Conservation (phyloP, 768 basidiomycete species). For the Lyophyllum shimeji region DNA sequence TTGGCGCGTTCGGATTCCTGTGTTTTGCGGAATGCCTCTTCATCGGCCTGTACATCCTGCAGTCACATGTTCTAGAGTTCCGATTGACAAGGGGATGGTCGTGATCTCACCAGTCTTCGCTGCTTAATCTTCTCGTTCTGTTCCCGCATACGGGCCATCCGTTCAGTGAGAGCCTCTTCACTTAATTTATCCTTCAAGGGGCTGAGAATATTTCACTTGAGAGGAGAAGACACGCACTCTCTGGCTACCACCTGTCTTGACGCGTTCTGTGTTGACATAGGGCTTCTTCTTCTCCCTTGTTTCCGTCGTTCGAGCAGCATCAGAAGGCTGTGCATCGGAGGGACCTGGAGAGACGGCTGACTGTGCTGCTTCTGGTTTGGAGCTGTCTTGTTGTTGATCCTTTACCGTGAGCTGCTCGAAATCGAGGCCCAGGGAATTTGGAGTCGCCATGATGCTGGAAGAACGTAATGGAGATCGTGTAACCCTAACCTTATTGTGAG, state of each 20-base stretch:
- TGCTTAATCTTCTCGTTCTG: slow-evolving; percentile 71
- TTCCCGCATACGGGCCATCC: slow-evolving; percentile 61
- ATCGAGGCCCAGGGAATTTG: slow-evolving; percentile 73
- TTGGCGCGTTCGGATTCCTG: slow-evolving; percentile 64
- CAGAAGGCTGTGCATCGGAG: slow-evolving; percentile 11
- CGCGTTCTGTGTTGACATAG: slow-evolving; percentile 81
- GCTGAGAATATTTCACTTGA: slow-evolving; percentile 8
- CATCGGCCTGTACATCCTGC: slow-evolving; percentile 76
- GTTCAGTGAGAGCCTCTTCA: slow-evolving; percentile 56
- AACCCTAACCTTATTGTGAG: slow-evolving; percentile 29
- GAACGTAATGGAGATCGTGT: slow-evolving; percentile 7
- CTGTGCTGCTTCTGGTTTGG: slow-evolving; percentile 8
- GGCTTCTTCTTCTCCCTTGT: slow-evolving; percentile 61
- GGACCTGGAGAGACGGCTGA: slow-evolving; percentile 7
- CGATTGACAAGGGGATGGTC: neutral
- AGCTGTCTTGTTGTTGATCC: slow-evolving; percentile 16
- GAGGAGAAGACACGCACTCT: slow-evolving; percentile 45
- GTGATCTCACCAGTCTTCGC: slow-evolving; percentile 44
- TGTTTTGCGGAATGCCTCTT: slow-evolving; percentile 72
- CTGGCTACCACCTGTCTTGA: slow-evolving; percentile 77
- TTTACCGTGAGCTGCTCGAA: slow-evolving; percentile 51
- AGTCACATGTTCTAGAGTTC: neutral
- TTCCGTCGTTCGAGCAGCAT: slow-evolving; percentile 18
- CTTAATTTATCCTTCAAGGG: slow-evolving; percentile 33
- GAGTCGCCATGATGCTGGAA: slow-evolving; percentile 35